Base-by-base conservation (phyloP, 352 stramenopile genomes). In the Phytopythium ostracodes region DNA sequence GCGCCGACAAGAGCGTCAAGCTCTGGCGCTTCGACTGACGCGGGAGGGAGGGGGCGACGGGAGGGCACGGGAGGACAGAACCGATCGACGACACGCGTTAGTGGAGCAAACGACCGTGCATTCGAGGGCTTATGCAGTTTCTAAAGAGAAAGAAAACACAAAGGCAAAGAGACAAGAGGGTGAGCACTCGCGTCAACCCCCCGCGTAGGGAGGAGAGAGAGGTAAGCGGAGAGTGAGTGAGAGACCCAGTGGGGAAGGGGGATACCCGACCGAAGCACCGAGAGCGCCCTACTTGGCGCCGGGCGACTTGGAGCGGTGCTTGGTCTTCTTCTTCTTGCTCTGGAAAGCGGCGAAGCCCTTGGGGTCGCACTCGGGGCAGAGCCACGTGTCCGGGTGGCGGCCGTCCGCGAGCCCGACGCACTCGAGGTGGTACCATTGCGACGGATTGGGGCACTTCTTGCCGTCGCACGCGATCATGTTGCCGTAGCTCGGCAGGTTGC, bases 391-490 rank as follows among this genome's bases (percentile, higher is more conserved):
- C 15, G 86, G 86, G 55, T 93, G 86, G 31, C 82, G 80, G 3
- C 86, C 84, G 51, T 93, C 82, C 24, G 80, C 85, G 46, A 95
- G 81, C 22, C 84, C 87, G 17, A 95, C 84, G 64, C 87, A 95
- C 71, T 92, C 83, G 53, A 93, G 68, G 63, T 95, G 87, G 71
- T 95, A 95, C 87, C 87, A 95, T 67, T 95, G 82, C 64, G 81
- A 91, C 67, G 84, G 84, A 66, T 92, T 94, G 18, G 81, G 84
- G 50, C 87, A 95, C 60, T 91, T 90, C 60, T 95, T 92, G 70
- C 83, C 83, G 66, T 95, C 87, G 64, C 87, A 95, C 24, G 87
- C 87, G 60, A 95, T 95, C 87, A 95, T 95, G 67, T 92, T 91
- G 63, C 87, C 87, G 70, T 92, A 95, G 69, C 84, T 92, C 14